Percentiles rank a stretch among this genome's conserved stretches.
Conservation (phyloP, 305 asterid species). For the Euphrasia arctica region DNA sequence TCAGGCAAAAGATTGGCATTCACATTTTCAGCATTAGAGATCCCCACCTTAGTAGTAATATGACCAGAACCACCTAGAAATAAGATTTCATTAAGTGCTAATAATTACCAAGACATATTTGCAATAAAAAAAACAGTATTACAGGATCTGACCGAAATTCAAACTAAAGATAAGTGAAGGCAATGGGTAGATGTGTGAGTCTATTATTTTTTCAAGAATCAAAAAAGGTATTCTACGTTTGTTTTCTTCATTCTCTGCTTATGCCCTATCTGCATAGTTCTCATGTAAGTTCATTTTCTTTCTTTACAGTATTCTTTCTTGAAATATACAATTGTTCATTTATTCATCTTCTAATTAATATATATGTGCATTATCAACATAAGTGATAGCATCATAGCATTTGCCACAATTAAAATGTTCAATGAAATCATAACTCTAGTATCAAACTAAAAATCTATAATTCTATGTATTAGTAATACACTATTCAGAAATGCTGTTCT, state of each 20-base stretch:
- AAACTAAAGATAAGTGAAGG: conserved; percentile 13
- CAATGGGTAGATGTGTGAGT: background rate
- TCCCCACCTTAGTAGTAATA: conserved; percentile 22
- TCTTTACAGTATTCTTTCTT: no score
- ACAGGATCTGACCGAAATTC: background rate
- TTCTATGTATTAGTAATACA: background rate
- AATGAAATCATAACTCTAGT: background rate
- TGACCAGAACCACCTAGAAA: conserved; percentile 30
- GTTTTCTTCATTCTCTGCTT: no score
- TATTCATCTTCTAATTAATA: no score
- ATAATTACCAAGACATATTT: conserved; percentile 14
- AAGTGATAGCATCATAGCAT: no score
- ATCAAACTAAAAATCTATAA: background rate
- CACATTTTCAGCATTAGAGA: conserved; percentile 24
- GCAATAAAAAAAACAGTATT: conserved; percentile 3
- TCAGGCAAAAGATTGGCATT: conserved; percentile 28
- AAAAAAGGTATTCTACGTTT: no score
- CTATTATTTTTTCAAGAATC: background rate
- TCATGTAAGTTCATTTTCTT: no score
- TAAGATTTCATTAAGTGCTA: conserved; percentile 18
- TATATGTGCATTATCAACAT: no score
- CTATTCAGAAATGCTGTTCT: background rate
- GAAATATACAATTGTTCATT: no score
- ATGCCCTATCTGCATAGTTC: no score
- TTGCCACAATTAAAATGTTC: background rate